phyloP scores from a whole-genome alignment of 176 grass and related monocot species.

The Carex littledalei region DNA sequence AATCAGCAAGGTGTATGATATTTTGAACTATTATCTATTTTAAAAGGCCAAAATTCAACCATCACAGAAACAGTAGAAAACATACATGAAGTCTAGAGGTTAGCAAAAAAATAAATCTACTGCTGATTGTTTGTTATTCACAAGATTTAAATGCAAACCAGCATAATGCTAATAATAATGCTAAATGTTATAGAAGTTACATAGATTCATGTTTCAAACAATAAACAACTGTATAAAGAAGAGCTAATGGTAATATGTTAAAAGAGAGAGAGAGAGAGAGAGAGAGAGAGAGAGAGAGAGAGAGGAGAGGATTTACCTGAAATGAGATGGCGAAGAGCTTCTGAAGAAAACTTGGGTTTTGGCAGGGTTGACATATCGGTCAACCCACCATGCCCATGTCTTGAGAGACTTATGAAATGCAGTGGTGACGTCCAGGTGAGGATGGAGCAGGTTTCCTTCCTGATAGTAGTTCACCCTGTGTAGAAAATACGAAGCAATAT shows the following conservation, averaged over 20 bases:
- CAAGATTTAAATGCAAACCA: not conserved
- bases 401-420: slow-evolving; percentile 63
- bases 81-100: not conserved
- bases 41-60: not conserved
- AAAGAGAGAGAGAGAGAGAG: not conserved
- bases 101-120: not conserved
- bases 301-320: slow-evolving; percentile 43
- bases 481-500: slow-evolving; percentile 21
- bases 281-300: not conserved
- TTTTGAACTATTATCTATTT: not conserved
- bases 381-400: slow-evolving; percentile 84
- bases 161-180: not conserved
- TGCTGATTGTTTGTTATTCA: not conserved
- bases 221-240: not conserved
- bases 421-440: slow-evolving; percentile 42
- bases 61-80: not conserved
- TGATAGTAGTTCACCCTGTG: slow-evolving; percentile 88
- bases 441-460: slow-evolving; percentile 59
- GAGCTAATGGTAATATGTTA: not conserved
- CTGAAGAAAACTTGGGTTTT: slow-evolving; percentile 81
- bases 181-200: not conserved
- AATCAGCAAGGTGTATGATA: not conserved
- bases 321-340: slow-evolving; percentile 81
- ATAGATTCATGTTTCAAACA: not conserved
- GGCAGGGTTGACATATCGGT: slow-evolving; percentile 38